Evolutionary conservation across 2,329 filamentous ascomycete species (phyloP).

Genomic region (Dactylellina cionopaga): DNA sequence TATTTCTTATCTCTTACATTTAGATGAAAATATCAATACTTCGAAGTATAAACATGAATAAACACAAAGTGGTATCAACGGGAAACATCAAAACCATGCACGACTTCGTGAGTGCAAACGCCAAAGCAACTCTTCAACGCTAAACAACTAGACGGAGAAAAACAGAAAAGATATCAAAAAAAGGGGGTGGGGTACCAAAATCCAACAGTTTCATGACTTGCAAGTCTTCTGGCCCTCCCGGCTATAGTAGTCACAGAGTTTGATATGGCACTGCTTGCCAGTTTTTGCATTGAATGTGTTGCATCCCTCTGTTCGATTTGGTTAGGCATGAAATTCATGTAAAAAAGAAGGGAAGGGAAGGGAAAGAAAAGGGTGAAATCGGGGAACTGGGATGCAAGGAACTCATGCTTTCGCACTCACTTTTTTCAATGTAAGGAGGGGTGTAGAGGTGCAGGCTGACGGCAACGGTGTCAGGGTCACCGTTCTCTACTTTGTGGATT

Average conservation of each 20-base stretch:
- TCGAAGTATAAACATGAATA: not conserved
- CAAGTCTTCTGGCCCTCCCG: slow-evolving; percentile 62
- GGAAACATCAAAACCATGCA: no score
- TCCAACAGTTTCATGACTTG: slow-evolving; percentile 56
- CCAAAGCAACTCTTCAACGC: not conserved
- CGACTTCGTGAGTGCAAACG: not conserved
- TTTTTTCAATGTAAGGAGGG: slow-evolving; percentile 71
- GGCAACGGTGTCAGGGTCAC: slow-evolving; percentile 67
- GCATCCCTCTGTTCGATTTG: slow-evolving; percentile 65
- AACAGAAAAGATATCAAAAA: not conserved
- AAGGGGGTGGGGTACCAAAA: slow-evolving; percentile 19
- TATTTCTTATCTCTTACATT: not conserved
- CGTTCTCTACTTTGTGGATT: slow-evolving; percentile 71
- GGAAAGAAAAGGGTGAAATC: not conserved
- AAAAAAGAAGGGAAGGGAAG: no score
- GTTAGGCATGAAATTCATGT: not conserved
- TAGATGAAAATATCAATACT: not conserved
- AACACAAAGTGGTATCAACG: not conserved
- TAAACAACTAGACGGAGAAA: not conserved
- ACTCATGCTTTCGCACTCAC: slow-evolving; percentile 40
- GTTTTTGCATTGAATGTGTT: slow-evolving; percentile 70
- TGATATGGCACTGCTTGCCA: slow-evolving; percentile 67
- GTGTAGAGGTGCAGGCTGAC: slow-evolving; percentile 73
- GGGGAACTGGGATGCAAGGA: not conserved
- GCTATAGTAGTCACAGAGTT: slow-evolving; percentile 65